phyloP scores from a whole-genome alignment of 2,329 filamentous ascomycete genomes.

The Rhexocercosporidium sp. region DNA sequence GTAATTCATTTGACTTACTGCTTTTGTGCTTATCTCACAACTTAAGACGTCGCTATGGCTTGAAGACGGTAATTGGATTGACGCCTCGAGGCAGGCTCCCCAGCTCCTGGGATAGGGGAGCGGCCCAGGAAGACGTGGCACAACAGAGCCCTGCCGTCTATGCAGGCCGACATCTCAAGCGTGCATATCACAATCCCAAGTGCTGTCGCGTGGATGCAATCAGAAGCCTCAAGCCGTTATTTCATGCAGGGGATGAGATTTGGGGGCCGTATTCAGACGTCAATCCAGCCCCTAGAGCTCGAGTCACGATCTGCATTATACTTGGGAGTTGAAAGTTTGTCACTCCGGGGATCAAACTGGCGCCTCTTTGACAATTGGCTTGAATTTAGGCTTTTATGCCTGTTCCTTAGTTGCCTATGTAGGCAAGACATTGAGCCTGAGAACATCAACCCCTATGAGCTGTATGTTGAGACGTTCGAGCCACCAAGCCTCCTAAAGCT shows the following conservation, averaged over 20 bases:
- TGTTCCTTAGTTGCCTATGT: too few species aligned
- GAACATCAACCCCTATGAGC: background rate
- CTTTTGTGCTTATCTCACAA: constrained; percentile 5
- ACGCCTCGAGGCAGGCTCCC: constrained; percentile 7
- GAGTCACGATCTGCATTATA: background rate
- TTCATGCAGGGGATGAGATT: background rate
- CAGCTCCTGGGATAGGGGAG: background rate
- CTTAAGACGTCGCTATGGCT: background rate
- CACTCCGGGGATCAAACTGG: background rate
- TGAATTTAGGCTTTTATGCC: background rate
- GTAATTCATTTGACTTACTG: background rate
- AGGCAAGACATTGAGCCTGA: too few species aligned
- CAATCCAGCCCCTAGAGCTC: background rate
- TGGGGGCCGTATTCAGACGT: background rate
- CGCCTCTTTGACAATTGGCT: background rate
- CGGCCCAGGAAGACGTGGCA: constrained; percentile 9
- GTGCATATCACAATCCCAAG: constrained; percentile 3
- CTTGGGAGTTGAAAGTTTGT: background rate
- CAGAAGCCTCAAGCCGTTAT: constrained; percentile 1
- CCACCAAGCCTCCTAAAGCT: background rate
- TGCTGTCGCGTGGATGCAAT: constrained; percentile 6
- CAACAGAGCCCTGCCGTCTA: background rate
- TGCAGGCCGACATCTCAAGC: background rate
- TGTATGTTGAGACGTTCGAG: background rate
- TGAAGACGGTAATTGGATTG: constrained; percentile 3